These are phyloP conservation scores for Sapria himalayana DNA, from an alignment of 345 rosid species.

Conservation along the genomic window DNA sequence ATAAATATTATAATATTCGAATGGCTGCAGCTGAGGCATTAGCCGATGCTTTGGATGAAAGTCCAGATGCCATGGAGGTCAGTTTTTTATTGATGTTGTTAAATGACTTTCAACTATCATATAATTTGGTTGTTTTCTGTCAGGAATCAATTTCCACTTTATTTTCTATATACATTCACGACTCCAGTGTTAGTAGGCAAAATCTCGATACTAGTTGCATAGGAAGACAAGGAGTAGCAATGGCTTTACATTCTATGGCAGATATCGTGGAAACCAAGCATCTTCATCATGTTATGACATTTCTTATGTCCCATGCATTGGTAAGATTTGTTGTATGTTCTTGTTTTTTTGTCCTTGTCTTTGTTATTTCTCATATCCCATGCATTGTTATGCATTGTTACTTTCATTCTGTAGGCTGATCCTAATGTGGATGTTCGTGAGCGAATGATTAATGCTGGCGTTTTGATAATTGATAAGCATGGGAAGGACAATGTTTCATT, in stretches of 20 bases:
- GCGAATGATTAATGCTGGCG: slow-evolving; percentile 91
- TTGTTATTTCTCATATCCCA: neutral
- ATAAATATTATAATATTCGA: slow-evolving; percentile 65
- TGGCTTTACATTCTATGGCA: slow-evolving; percentile 78
- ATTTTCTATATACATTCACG: slow-evolving; percentile 76
- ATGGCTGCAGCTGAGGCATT: slow-evolving; percentile 90
- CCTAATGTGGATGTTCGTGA: slow-evolving; percentile 96
- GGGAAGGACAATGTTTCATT: slow-evolving; percentile 79
- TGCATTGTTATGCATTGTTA: neutral
- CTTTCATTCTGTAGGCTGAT: slow-evolving; percentile 52
- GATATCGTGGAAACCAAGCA: slow-evolving; percentile 84
- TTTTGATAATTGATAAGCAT: slow-evolving; percentile 80
- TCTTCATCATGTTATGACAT: slow-evolving; percentile 93
- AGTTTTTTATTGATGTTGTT: slow-evolving; percentile 6
- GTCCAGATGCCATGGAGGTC: slow-evolving; percentile 71
- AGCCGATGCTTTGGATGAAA: slow-evolving; percentile 92
- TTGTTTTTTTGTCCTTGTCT: neutral
- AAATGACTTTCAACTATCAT: slow-evolving; percentile 6
- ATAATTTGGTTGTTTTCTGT: slow-evolving; percentile 9
- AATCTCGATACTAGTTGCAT: slow-evolving; percentile 71
- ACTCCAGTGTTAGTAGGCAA: slow-evolving; percentile 32
- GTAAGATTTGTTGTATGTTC: slow-evolving; percentile 18
- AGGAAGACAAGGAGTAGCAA: slow-evolving; percentile 83
- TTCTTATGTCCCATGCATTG: slow-evolving; percentile 86
- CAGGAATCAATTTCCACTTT: slow-evolving; percentile 83